Base-by-base conservation (phyloP, 768 basidiomycete species). In the Amanita polypyramis region DNA sequence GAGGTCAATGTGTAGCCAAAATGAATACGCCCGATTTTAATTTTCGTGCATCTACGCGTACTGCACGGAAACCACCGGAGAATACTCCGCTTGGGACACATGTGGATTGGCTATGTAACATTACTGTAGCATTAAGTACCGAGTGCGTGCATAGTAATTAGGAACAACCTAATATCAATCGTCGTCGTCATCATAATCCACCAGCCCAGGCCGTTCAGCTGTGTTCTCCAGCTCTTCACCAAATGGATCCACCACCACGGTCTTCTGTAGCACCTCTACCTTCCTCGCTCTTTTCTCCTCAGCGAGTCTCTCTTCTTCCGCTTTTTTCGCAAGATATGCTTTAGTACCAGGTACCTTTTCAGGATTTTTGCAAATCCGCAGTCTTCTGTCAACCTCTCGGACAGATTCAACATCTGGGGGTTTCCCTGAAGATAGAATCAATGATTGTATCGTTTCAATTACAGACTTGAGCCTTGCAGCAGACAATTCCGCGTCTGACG, bases 301-400 rank as follows among this genome's bases (percentile, higher is more conserved):
- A 1, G 80, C 82, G 56, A 73, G 75, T 46, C 68, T 76, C 56
- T 88, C 86, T 49, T 81, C 79, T 55, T 80, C 82, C n/a, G 72
- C 77, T 54, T 78, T 80, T 60, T 79, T 81, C 17, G 77, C 76
- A 20, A 82, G 62, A 62, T 85, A 92, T 2, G 88, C 85, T 51
- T 79, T 82, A 52, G 82, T 95, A n/a, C 92, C 93, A 10, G 82
- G 79, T 4, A 95, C 82, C 63, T 94, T 96, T 64, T 95, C 93
- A 4, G 96, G 96, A 58, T 99, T 98, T 61, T 92, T 89, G 70
- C 95, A 97, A 32, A 85, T 58, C 58, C 79, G 83, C 39, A 99
- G 68, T 38, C 92, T 73, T 59, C 84, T 77, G 62, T 99, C 96
- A 5, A 98, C 83, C 58, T 88, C 85, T 11, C 88, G 84, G 11